Conservation (phyloP, 495 filamentous ascomycete genomes). For the Talaromyces thailandensis region DNA sequence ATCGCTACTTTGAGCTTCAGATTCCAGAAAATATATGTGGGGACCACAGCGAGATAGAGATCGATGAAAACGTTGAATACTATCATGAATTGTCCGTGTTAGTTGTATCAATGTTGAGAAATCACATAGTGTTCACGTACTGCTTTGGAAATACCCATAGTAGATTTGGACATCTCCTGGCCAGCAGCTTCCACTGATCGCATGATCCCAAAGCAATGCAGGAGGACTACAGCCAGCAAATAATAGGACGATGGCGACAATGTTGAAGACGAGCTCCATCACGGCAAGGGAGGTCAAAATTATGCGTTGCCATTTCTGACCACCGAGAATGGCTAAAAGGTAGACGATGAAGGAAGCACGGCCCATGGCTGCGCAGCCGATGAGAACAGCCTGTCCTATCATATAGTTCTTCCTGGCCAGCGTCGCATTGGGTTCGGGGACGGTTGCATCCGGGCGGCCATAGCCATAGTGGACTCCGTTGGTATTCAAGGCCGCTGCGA, state of each 20-base stretch:
- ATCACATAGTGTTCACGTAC: neutral
- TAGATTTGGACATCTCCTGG: neutral
- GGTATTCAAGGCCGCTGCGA: neutral
- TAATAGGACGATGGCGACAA: constrained; percentile 19
- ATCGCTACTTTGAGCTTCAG: constrained; percentile 29
- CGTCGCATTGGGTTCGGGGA: neutral
- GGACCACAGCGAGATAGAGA: constrained; percentile 32
- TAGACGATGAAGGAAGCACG: constrained; percentile 26
- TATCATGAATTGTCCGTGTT: constrained; percentile 2
- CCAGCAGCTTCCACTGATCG: neutral
- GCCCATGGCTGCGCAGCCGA: constrained; percentile 24
- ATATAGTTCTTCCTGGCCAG: neutral
- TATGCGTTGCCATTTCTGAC: constrained; percentile 18
- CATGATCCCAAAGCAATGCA: neutral
- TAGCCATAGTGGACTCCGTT: neutral
- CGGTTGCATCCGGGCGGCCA: neutral
- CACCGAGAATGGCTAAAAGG: constrained; percentile 21
- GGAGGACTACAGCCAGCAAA: neutral
- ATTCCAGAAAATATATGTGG: constrained; percentile 35
- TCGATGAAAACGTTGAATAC: constrained; percentile 34
- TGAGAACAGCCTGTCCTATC: constrained; percentile 24
- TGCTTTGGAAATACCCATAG: neutral
- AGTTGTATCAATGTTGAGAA: neutral
- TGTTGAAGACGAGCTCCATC: constrained; percentile 21
- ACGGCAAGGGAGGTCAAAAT: constrained; percentile 17